Evolutionary conservation across 2,329 filamentous ascomycete genomes (phyloP).

Genomic region (Cadophora gregata): DNA sequence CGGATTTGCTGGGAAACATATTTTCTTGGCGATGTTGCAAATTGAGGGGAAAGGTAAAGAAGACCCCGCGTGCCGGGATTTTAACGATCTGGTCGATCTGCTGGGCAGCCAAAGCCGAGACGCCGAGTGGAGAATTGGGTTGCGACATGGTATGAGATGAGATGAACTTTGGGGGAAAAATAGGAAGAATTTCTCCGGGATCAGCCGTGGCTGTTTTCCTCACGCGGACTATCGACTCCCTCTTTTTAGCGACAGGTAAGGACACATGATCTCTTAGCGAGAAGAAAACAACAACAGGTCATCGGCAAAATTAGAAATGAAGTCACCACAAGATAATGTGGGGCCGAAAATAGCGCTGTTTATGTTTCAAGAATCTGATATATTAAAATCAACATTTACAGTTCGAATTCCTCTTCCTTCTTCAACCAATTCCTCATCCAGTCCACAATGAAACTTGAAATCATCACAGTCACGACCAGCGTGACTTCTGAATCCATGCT

Average conservation of each 20-base stretch:
- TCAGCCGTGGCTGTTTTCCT: not conserved
- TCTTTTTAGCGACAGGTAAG: not conserved
- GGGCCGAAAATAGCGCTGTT: not conserved
- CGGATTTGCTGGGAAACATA: constrained; percentile 1
- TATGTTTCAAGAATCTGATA: not conserved
- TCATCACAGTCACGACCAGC: not conserved
- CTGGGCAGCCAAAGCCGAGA: not conserved
- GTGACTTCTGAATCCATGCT: not conserved
- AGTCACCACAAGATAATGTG: no score
- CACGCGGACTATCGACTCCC: not conserved
- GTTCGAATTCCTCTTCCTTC: not conserved
- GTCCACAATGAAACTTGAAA: not conserved
- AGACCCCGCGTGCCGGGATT: not conserved
- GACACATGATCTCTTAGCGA: not conserved
- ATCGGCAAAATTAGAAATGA: not conserved
- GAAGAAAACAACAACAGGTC: not conserved
- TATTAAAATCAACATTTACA: no score
- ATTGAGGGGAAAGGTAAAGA: constrained; percentile 18
- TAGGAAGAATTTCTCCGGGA: constrained; percentile 7
- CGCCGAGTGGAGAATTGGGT: not conserved
- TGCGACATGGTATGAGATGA: not conserved
- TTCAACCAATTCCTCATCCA: not conserved
- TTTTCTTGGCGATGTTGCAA: not conserved
- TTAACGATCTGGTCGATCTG: constrained; percentile 1
- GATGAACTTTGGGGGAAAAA: not conserved